Evolutionary conservation across 192 early-diverging fungal genomes (phyloP), one percentile per base, ranked within the genome.

Genomic region (Mortierella claussenii): DNA sequence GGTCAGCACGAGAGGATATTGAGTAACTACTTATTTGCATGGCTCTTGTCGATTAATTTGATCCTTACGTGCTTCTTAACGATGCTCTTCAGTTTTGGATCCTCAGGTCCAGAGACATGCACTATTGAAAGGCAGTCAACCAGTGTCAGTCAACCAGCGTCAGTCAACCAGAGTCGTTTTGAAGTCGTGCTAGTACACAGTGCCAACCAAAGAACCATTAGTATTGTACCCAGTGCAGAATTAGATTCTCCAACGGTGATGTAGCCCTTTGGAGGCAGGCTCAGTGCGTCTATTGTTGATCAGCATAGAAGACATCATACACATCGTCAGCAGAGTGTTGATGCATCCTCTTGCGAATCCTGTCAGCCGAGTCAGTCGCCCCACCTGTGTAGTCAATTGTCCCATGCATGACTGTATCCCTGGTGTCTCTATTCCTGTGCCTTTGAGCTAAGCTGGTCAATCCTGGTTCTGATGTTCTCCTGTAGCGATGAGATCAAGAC

Each of bases 241-340:
- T 67, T 76, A 20, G 50, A 50, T 40, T 76, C 73, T 31, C 73
- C 73, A 44, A 76, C 48, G 40, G 73, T 76, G 52, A 67, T 40
- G 43, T 76, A 46, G 8, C 64, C 73, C 32, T 57, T 54, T 26
- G 65, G 65, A 7, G 73, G 73, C 8, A 67, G 31, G 9, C 15
- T 50, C 18, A 76, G 21, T 13, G 32, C 40, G 27, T 62, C 73
- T 76, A 76, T 6, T 24, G 47, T 6, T 49, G 17, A 12, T 3
- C 21, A 21, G 13, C 6, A 8, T 21, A 48, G 7, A 15, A 23
- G n/a, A 48, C 6, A 48, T 23, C 13, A 48, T n/a, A n/a, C n/a
- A n/a, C n/a, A n/a, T n/a, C n/a, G 7, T 23, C n/a, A 13, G 11
- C 13, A 21, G 7, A 48, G 46, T 23, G 7, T 48, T 8, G 18